Base-by-base conservation (phyloP, 257 asterid species). In the Solanum tarapatanum region DNA sequence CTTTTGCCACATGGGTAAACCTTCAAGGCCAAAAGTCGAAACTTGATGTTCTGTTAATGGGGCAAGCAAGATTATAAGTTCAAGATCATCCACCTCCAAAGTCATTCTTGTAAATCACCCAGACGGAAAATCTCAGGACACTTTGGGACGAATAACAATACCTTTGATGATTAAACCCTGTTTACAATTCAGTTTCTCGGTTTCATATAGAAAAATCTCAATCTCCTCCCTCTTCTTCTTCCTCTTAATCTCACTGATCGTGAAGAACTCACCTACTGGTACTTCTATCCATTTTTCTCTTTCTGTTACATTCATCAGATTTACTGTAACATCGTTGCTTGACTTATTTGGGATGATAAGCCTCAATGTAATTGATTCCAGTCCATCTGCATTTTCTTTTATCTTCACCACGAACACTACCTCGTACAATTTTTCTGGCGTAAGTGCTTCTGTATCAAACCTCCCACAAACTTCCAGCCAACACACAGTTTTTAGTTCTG, bases 401-500 rank as follows among this genome's bases (percentile, higher is more conserved):
- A 96, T 62, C 93, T 89, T 92, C 87, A 92, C 91, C 11, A 93
- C 85, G 79, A 95, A 93, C 66, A 87, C 88, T 86, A 93, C 92
- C 89, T 93, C 93, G 26, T 96, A 94, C 26, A 26, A 35, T 48
- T 88, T 86, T 89, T 85, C 93, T 32, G 96, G 96, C 51, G 97
- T 88, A 83, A 94, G 95, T 69, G 93, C 87, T 80, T 89, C 87
- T 37, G 91, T 90, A 43, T 94, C 91, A 87, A 94, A 92, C 91
- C 84, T 92, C 74, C 97, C 97, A 60, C 92, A 97, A 84, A 94
- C 90, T 91, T 96, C 96, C 84, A 94, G 94, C 98, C 98, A 94
- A 91, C 96, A 91, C 77, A 96, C 98, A 19, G 83, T 84, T 55
- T 91, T 86, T 79, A 93, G 91, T 89, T 96, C 97, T 30, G 96